Conservation (phyloP, 2,329 filamentous ascomycete genomes). For the Talaromyces funiculosus region DNA sequence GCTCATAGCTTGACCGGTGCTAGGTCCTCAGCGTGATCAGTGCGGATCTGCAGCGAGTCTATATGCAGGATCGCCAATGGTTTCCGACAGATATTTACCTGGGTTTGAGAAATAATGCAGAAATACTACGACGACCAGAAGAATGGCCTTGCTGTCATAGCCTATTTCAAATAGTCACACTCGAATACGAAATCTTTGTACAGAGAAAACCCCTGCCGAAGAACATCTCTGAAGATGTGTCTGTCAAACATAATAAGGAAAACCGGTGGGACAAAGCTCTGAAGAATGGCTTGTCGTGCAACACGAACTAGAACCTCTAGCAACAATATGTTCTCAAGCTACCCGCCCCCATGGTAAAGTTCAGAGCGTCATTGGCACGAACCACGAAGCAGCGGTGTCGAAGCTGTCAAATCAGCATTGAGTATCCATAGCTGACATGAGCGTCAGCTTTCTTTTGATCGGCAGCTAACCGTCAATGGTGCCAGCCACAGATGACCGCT, state of each 20-base stretch:
- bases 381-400: slow-evolving; percentile 7
- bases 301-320: background rate
- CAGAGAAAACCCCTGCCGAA: background rate
- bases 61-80: slow-evolving; percentile 4
- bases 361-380: background rate
- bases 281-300: background rate
- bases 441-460: background rate
- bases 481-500: background rate
- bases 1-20: background rate
- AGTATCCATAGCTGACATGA: background rate
- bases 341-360: background rate
- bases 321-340: background rate
- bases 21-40: background rate
- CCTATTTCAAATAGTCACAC: background rate
- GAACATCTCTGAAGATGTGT: background rate
- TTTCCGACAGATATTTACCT: background rate
- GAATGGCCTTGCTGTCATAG: background rate
- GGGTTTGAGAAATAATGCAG: background rate
- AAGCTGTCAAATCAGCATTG: slow-evolving; percentile 6
- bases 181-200: too few species aligned
- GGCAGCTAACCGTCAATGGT: slow-evolving; percentile 4
- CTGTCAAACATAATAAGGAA: background rate
- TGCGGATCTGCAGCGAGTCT: slow-evolving; percentile 5
- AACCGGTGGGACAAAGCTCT: background rate
- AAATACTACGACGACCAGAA: background rate